Conservation (phyloP, 805 yeast genomes). For the Priceomyces carsonii region DNA sequence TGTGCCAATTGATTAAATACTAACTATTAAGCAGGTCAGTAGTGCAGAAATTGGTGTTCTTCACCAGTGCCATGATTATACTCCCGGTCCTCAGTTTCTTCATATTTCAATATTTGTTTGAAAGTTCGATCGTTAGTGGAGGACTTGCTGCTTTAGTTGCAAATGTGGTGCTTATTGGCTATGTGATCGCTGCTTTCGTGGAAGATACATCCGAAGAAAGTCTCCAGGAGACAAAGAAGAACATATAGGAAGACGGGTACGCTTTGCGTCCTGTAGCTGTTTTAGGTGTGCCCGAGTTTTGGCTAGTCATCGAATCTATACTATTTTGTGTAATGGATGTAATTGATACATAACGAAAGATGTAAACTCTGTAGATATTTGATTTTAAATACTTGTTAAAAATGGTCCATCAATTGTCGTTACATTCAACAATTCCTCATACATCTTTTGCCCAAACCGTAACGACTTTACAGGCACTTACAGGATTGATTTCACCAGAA, state of each 20-base stretch:
- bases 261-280: background rate
- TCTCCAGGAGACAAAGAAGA: conserved; percentile 33
- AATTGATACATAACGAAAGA: background rate
- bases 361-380: too few species aligned
- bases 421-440: conserved; percentile 47
- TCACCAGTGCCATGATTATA: conserved; percentile 75
- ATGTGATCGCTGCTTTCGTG: conserved; percentile 70
- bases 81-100: conserved; percentile 69
- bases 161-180: conserved; percentile 70
- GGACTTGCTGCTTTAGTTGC: conserved; percentile 80
- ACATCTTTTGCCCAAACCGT: conserved; percentile 42
- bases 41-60: conserved; percentile 65
- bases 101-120: conserved; percentile 45
- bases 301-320: background rate
- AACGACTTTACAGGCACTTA: conserved; percentile 51
- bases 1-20: too few species aligned
- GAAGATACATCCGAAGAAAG: conserved; percentile 51
- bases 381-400: too few species aligned
- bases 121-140: conserved; percentile 68
- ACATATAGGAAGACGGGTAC: conserved; percentile 1
- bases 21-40: conserved; percentile 48
- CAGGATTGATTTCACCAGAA: conserved; percentile 49
- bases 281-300: background rate
- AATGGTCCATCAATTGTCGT: conserved; percentile 58
- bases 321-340: conserved; percentile 5